Base-by-base conservation (phyloP, 352 stramenopile genomes). In the Nothophytophthora sp. region DNA sequence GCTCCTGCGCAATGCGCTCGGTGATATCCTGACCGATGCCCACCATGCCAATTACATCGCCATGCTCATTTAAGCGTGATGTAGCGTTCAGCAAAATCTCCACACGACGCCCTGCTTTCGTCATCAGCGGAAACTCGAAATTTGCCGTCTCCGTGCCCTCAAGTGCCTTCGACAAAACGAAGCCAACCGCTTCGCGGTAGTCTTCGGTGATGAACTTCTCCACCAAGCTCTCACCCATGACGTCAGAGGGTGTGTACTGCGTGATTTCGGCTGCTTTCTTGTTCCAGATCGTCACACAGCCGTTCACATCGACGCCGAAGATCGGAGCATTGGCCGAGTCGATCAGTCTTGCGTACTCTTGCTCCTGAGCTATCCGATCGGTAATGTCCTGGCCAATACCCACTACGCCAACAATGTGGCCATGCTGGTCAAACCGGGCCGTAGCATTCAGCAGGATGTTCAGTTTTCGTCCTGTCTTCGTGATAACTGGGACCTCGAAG, bases 271-370 rank as follows among this genome's bases (percentile, higher is more conserved):
- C 67, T 24, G 71, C 81, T 45, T 88, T 86, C 32, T 81, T 60
- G 45, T 92, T 89, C 78, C 78, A 85, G 32, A 86, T 83, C 41
- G 86, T 87, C 13, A 88, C 80, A 4, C 66, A 48, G 23, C 81
- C 73, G 57, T 57, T 28, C 19, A 49, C 50, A 44, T 96, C 81
- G n/a, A 96, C 81, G 19, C 86, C 88, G 45, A 96, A 95, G 47
- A 96, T 96, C 16, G 86, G 83, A 7, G 85, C 80, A 34, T 96
- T 96, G 0, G 81, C 79, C 15, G 65, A 85, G 40, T 92, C 81
- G 42, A 92, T 86, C 8, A 92, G 60, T 18, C 73, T 47, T 5
- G 60, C 60, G 41, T 86, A 86, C 38, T 83, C 74, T 41, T 81
- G 65, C 36, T 83, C 73, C 48, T 81, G 70, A 4, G 67, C 69